A percentile compares a stretch with the other conserved stretches of the same genome.
phyloP scores from a whole-genome alignment of 257 asterid species.

The Galeopsis tetrahit region DNA sequence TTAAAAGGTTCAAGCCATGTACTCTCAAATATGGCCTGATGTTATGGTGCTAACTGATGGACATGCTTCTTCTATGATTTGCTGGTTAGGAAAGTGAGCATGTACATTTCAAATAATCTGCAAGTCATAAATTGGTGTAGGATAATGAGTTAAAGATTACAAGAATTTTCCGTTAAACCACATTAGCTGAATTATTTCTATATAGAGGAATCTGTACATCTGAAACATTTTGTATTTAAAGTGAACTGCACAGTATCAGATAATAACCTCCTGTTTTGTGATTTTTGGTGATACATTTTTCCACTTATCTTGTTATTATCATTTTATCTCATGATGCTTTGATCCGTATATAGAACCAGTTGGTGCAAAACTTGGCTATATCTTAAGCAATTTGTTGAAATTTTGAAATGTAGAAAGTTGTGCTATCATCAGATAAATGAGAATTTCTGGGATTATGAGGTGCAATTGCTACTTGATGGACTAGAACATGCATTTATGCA shows the following conservation, averaged over 20 bases:
- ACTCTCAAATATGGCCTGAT: slow-evolving; percentile 3
- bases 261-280: slow-evolving; percentile 6
- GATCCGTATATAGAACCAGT: slow-evolving; percentile 6
- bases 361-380: slow-evolving; percentile 7
- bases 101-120: background rate
- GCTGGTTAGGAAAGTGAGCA: background rate
- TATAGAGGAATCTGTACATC: background rate
- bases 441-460: slow-evolving; percentile 18
- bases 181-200: background rate
- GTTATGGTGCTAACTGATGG: too few species aligned
- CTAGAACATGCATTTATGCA: background rate
- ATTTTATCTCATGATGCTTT: slow-evolving; percentile 11
- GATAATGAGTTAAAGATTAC: slow-evolving; percentile 4
- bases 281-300: background rate
- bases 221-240: slow-evolving; percentile 7
- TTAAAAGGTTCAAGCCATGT: background rate
- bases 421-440: slow-evolving; percentile 3
- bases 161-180: background rate
- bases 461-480: slow-evolving; percentile 23
- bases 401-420: background rate
- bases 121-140: slow-evolving; percentile 1
- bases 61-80: background rate
- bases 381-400: slow-evolving; percentile 20
- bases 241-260: background rate
- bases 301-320: slow-evolving; percentile 16